These are phyloP conservation scores for Middelhovenomyces tepae DNA, from an alignment of 805 yeast species.

Conservation along the genomic window DNA sequence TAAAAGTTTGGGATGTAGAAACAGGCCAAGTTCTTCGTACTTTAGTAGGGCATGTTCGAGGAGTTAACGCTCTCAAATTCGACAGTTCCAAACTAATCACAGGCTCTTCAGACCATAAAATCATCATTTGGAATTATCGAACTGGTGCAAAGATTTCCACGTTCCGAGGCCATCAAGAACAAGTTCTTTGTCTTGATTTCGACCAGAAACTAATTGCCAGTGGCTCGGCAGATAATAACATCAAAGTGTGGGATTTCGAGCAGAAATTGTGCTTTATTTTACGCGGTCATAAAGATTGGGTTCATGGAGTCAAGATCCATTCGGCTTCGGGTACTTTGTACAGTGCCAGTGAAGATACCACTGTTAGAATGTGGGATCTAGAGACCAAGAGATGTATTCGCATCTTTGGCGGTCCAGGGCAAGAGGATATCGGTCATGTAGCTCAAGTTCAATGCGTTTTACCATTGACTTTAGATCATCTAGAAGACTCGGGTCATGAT, in stretches of 20 bases:
- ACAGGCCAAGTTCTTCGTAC: constrained; percentile 70
- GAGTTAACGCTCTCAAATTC: constrained; percentile 75
- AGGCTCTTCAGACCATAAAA: constrained; percentile 84
- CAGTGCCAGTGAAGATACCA: constrained; percentile 85
- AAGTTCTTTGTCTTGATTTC: constrained; percentile 79
- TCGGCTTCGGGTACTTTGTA: constrained; percentile 68
- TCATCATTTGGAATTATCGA: constrained; percentile 91
- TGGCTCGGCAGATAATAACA: constrained; percentile 87
- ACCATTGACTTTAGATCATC: constrained; percentile 67
- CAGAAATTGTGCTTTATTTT: constrained; percentile 85
- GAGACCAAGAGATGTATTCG: constrained; percentile 68
- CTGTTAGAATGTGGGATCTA: constrained; percentile 92
- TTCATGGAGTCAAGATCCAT: constrained; percentile 82
- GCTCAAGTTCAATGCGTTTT: constrained; percentile 92
- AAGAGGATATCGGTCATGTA: constrained; percentile 64
- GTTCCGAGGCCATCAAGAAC: constrained; percentile 83
- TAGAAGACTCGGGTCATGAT: constrained; percentile 39
- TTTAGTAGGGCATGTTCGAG: constrained; percentile 82
- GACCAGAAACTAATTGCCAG: constrained; percentile 75
- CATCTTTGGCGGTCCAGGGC: constrained; percentile 60
- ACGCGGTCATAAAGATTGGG: constrained; percentile 90
- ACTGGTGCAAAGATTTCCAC: constrained; percentile 93
- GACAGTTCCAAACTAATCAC: constrained; percentile 86
- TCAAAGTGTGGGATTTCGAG: constrained; percentile 95
- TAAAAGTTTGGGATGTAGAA: constrained; percentile 87